Conservation (phyloP, 805 yeast species). For the Cyberlindnera saturnus region DNA sequence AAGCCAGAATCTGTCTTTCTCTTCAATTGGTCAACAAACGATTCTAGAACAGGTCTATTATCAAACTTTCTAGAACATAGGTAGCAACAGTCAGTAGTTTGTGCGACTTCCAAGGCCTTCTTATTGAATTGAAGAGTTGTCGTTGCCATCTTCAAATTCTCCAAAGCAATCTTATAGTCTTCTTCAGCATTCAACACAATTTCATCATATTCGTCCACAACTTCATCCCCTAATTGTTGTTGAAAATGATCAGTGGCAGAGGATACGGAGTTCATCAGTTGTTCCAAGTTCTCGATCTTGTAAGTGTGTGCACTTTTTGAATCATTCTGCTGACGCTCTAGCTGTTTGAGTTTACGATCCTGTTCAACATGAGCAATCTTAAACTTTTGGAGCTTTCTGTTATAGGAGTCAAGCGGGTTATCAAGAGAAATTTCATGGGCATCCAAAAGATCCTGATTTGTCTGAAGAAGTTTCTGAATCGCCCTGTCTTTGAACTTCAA, state of each 20-base stretch:
- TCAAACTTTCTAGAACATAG: conserved; percentile 68
- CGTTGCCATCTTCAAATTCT: conserved; percentile 59
- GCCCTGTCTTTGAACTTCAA: conserved; percentile 26
- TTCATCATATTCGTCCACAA: conserved; percentile 44
- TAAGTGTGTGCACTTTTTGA: conserved; percentile 15
- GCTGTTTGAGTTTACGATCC: conserved; percentile 1
- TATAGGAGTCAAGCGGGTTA: conserved; percentile 9
- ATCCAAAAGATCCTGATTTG: conserved; percentile 21
- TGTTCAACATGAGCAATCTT: conserved; percentile 6
- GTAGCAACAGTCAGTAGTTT: conserved; percentile 52
- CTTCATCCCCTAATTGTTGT: conserved; percentile 25
- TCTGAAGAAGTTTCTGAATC: conserved; percentile 23
- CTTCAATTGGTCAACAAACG: conserved; percentile 25
- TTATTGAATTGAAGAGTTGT: conserved; percentile 66
- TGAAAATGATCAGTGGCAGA: conserved; percentile 9
- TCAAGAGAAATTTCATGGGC: conserved; percentile 12
- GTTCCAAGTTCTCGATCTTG: conserved; percentile 3
- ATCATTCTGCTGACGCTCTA: conserved; percentile 6
- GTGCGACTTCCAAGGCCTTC: conserved; percentile 62
- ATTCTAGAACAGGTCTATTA: conserved; percentile 23
- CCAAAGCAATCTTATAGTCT: conserved; percentile 53
- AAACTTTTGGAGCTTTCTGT: neutral
- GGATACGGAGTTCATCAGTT: conserved; percentile 6
- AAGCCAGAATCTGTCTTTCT: conserved; percentile 26
- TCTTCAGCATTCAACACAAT: conserved; percentile 52